Evolutionary conservation across 23 red algal genomes (phyloP).

Genomic region (Gracilariopsis chorda): DNA sequence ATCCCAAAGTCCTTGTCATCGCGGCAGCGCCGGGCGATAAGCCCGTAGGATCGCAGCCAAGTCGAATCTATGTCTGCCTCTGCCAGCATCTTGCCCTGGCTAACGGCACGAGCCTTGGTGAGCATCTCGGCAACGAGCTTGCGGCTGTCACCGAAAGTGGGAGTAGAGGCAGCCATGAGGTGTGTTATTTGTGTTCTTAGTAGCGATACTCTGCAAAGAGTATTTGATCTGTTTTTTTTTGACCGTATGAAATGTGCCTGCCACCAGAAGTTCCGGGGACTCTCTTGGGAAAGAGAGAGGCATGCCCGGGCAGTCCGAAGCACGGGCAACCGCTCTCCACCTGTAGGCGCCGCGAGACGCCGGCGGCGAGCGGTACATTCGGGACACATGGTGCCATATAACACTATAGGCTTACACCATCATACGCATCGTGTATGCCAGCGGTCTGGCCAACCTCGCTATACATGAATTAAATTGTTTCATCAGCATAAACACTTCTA

Average conservation of each 20-base stretch:
- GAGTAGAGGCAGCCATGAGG: no score
- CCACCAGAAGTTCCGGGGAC: neutral
- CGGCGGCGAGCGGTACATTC: no score
- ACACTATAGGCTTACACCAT: no score
- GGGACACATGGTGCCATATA: no score
- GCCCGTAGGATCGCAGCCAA: neutral
- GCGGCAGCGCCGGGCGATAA: neutral
- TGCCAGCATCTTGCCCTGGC: neutral
- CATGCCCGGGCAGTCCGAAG: no score
- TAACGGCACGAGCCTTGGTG: neutral
- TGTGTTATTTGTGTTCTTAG: no score
- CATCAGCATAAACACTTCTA: no score
- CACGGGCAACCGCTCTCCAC: no score
- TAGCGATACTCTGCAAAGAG: neutral
- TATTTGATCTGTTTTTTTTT: neutral
- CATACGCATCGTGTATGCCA: no score
- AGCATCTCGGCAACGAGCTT: neutral
- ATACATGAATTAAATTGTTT: no score
- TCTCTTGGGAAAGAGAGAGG: conserved; percentile 1
- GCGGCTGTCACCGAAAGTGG: neutral
- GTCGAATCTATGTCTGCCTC: neutral
- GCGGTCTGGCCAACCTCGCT: no score
- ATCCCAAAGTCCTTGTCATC: neutral
- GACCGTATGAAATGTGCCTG: neutral
- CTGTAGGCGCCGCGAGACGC: no score